Conservation (phyloP, 2,329 filamentous ascomycete genomes). For the Talaromyces sp. region DNA sequence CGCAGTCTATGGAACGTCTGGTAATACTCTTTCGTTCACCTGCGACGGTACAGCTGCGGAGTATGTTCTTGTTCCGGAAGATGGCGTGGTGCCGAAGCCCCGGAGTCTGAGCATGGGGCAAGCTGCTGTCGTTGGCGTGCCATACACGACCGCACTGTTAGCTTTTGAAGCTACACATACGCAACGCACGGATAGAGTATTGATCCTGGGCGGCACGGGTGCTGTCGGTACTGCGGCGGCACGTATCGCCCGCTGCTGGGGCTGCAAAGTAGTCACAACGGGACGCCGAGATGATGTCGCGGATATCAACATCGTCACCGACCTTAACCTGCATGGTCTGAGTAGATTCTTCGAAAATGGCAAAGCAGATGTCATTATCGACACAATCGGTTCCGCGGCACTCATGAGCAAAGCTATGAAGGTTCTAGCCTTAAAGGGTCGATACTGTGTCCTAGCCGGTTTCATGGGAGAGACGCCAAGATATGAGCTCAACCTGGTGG, state of each 20-base stretch:
- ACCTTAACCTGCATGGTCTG: constrained; percentile 11
- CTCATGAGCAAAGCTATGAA: constrained; percentile 27
- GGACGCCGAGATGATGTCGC: constrained; percentile 25
- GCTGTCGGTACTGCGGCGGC: constrained; percentile 28
- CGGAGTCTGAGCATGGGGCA: constrained; percentile 22
- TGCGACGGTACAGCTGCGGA: constrained; percentile 23
- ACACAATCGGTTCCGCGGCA: constrained; percentile 28
- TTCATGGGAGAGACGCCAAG: constrained; percentile 5
- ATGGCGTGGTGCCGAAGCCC: constrained; percentile 23
- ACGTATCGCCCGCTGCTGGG: constrained; percentile 25
- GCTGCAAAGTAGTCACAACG: constrained; percentile 26
- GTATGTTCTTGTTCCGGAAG: not conserved
- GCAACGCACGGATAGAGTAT: constrained; percentile 25
- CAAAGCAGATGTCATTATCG: constrained; percentile 25
- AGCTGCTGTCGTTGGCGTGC: constrained; percentile 29
- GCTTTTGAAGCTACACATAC: constrained; percentile 23
- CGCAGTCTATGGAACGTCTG: constrained; percentile 31
- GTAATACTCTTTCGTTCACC: constrained; percentile 25
- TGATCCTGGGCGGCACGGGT: constrained; percentile 30
- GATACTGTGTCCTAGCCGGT: constrained; percentile 28
- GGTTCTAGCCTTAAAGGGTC: constrained; percentile 24
- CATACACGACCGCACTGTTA: constrained; percentile 27
- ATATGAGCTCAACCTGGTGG: not conserved
- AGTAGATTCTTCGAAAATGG: constrained; percentile 18
- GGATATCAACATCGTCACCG: constrained; percentile 20